Evolutionary conservation across 768 basidiomycete genomes (phyloP).

Genomic region (Hericium coralloides): DNA sequence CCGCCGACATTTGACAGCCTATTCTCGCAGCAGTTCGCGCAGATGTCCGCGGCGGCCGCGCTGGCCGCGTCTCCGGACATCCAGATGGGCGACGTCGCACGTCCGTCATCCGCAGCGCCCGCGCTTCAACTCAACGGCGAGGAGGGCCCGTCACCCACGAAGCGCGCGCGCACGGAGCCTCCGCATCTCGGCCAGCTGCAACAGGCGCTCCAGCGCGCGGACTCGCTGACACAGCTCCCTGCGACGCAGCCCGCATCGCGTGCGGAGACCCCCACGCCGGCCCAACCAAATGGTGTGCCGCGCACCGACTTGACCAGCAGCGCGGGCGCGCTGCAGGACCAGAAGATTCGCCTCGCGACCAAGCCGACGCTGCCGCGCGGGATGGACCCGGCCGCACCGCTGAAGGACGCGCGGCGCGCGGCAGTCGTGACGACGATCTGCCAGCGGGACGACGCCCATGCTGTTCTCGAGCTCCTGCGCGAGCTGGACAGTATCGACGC

Average conservation of each 20-base stretch:
- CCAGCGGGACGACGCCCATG: conserved; percentile 56
- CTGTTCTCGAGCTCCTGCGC: conserved; percentile 56
- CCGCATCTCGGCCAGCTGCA: conserved; percentile 8
- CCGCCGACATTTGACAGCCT: conserved; percentile 11
- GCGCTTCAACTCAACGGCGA: conserved; percentile 37
- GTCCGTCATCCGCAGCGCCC: conserved; percentile 42
- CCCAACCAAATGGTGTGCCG: conserved; percentile 9
- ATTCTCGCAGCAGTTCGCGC: conserved; percentile 11
- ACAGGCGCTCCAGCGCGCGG: background rate
- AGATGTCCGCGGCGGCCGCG: conserved; percentile 13
- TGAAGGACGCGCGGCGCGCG: conserved; percentile 44
- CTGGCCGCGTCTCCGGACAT: conserved; percentile 34
- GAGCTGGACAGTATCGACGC: conserved; percentile 67
- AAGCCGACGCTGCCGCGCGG: conserved; percentile 47
- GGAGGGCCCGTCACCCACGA: conserved; percentile 61
- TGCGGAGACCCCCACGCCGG: conserved; percentile 12
- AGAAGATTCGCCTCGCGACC: conserved; percentile 55
- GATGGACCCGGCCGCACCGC: conserved; percentile 41
- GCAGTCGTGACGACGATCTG: conserved; percentile 60
- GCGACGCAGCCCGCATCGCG: conserved; percentile 19
- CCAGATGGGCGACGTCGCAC: conserved; percentile 36
- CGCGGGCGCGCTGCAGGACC: conserved; percentile 35
- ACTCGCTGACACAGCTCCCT: conserved; percentile 21
- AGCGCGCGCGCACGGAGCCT: conserved; percentile 57
- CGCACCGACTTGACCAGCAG: conserved; percentile 23